These are phyloP conservation scores for Fistulinella prunicolor DNA, from an alignment of 768 basidiomycete species.

Conservation along the genomic window DNA sequence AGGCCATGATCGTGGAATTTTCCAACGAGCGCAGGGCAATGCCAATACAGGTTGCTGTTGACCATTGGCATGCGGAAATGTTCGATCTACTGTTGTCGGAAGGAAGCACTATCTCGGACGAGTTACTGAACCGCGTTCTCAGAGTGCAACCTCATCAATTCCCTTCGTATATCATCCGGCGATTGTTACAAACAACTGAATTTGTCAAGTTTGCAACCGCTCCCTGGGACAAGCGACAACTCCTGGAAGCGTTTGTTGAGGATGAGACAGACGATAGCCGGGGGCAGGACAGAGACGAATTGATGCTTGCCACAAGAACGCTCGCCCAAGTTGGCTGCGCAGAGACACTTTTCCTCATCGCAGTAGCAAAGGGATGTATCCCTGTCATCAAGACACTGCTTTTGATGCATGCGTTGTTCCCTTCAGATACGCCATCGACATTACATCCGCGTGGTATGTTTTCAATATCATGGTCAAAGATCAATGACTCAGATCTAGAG, in stretches of 20 bases:
- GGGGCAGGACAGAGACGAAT: not conserved
- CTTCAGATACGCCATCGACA: too few relatives aligned
- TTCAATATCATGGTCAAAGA: too few relatives aligned
- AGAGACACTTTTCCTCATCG: slow-evolving; percentile 4
- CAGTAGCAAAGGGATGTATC: slow-evolving; percentile 5
- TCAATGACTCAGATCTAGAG: not conserved
- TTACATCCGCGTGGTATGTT: too few relatives aligned
- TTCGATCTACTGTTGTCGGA: not conserved
- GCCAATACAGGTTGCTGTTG: not conserved
- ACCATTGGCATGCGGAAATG: slow-evolving; percentile 1
- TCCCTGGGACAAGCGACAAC: not conserved
- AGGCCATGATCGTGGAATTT: not conserved
- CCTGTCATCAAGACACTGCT: not conserved
- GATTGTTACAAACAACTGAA: not conserved
- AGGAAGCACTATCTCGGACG: not conserved
- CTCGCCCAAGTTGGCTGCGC: slow-evolving; percentile 3
- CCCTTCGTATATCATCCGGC: not conserved
- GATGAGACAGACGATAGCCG: not conserved
- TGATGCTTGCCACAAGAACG: not conserved
- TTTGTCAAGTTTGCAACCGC: not conserved
- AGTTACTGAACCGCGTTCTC: not conserved
- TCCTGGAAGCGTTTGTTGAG: slow-evolving; percentile 3
- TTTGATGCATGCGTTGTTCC: not conserved
- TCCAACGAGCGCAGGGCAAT: not conserved
- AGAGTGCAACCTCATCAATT: not conserved